Base-by-base conservation (phyloP, 2,329 filamentous ascomycete genomes). In the Hortaea sp. region DNA sequence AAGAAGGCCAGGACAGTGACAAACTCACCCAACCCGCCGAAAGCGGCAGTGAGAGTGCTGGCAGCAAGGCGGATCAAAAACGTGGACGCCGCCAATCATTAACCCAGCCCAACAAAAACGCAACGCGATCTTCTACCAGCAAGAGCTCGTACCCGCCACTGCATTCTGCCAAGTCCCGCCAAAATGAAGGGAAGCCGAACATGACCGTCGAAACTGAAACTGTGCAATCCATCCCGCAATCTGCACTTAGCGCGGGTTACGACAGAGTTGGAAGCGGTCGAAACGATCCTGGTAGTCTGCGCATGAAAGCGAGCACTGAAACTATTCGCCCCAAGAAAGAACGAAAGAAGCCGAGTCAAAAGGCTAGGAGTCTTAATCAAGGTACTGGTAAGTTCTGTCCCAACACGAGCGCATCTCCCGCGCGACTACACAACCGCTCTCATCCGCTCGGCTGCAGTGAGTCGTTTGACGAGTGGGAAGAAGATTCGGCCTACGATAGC, bases 191-290 rank as follows among this genome's bases (percentile, higher is more conserved):
- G n/a, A 84, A 85, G 32, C 81, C 84, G 61, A 92, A 87, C 58
- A 95, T 98, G 88, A 97, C 88, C 7, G 90, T 97, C 10, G 92
- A 98, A 69, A 95, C 92, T 0, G 92, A 98, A 66, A 94, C 89
- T 0, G 92, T 98, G 34, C 84, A 81, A 39, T 94, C 89, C 3
- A 85, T 95, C 45, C 88, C 89, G 7, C 89, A 94, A 60, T 78
- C 89, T 29, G 80, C 84, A 7, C 73, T 95, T 29, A 81, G 51
- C 34, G 74, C 67, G 32, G 71, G 72, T 39, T 20, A 20, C 20
- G 79, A 82, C 50, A 70, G 78, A 49, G 69, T 71, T 20, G 68
- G 59, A 11, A 66, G 75, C n/a, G 80, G 81, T 13, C 74, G 77
- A 12, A 78, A 79, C 48, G 82, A 84, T 39, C 67, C 70, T 29